phyloP scores from a whole-genome alignment of 2,329 filamentous ascomycete species.

The Helotiales sp. region DNA sequence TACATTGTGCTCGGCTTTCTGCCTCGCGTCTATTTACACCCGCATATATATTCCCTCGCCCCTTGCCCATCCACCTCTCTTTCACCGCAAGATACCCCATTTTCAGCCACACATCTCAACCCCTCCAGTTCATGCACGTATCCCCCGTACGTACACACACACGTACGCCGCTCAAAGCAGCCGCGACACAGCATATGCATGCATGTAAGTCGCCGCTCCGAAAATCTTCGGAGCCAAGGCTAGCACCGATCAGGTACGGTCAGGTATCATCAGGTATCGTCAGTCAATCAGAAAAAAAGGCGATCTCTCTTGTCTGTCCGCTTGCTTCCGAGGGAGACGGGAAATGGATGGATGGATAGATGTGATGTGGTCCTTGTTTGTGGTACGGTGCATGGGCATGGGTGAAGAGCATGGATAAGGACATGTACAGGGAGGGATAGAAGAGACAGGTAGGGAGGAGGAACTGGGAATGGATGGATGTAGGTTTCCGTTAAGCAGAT shows the following conservation, averaged over 20 bases:
- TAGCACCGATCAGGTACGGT: too few relatives aligned
- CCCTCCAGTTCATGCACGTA: slow-evolving; percentile 10
- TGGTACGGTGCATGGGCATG: neutral
- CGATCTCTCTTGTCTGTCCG: neutral
- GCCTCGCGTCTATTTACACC: neutral
- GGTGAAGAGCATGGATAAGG: neutral
- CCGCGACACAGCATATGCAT: slow-evolving; percentile 10
- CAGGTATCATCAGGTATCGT: too few relatives aligned
- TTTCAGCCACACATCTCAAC: neutral
- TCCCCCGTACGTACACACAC: neutral
- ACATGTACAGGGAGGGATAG: neutral
- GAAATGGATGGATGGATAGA: neutral
- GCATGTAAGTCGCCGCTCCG: slow-evolving; percentile 10
- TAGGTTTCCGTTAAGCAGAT: neutral
- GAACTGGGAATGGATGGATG: neutral
- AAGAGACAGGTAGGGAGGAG: too few relatives aligned
- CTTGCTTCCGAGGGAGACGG: neutral
- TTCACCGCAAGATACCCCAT: neutral
- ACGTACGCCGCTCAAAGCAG: neutral
- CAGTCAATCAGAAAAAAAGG: neutral
- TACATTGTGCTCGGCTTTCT: neutral
- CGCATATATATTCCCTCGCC: too few relatives aligned
- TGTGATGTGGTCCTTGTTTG: neutral
- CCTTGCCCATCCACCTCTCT: neutral
- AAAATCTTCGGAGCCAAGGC: neutral